These are phyloP conservation scores for Ophiocytium majus DNA, from an alignment of 352 stramenopile genomes.

Conservation along the genomic window DNA sequence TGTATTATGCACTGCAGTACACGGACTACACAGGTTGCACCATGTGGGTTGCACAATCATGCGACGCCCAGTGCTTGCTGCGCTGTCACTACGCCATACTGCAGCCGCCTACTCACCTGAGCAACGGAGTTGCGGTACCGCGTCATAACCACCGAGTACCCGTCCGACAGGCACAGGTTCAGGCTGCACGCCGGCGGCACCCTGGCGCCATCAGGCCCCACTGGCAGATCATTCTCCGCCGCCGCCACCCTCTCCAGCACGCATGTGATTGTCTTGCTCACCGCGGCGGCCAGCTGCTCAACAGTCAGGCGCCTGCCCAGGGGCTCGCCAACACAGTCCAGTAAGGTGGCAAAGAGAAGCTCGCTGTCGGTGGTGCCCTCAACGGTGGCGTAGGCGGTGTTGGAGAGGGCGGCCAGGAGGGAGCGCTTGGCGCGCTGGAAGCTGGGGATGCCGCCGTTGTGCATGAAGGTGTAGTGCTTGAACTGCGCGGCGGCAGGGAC, in stretches of 20 bases:
- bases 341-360: slow-evolving; percentile 3
- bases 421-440: slow-evolving; percentile 37
- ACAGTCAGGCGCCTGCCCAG: neutral
- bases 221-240: neutral
- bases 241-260: neutral
- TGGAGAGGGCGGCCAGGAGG: slow-evolving; percentile 24
- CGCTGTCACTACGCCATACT: no score
- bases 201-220: neutral
- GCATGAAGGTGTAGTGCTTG: slow-evolving; percentile 49
- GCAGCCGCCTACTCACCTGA: no score
- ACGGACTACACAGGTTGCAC: no score
- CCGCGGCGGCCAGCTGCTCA: neutral
- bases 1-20: no score
- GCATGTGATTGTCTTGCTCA: neutral
- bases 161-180: slow-evolving; percentile 46
- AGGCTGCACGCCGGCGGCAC: slow-evolving; percentile 23
- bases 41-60: no score
- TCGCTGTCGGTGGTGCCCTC: slow-evolving; percentile 43
- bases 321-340: neutral
- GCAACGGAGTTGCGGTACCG: slow-evolving; percentile 38
- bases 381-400: slow-evolving; percentile 27
- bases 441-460: slow-evolving; percentile 49
- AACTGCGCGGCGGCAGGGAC: no score
- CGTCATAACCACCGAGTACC: slow-evolving; percentile 32
- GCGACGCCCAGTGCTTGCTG: no score